A percentile compares a stretch with the other conserved stretches of the same genome.
These are phyloP conservation scores for Aethionema arabicum DNA, from an alignment of 345 rosid species.

Conservation along the genomic window DNA sequence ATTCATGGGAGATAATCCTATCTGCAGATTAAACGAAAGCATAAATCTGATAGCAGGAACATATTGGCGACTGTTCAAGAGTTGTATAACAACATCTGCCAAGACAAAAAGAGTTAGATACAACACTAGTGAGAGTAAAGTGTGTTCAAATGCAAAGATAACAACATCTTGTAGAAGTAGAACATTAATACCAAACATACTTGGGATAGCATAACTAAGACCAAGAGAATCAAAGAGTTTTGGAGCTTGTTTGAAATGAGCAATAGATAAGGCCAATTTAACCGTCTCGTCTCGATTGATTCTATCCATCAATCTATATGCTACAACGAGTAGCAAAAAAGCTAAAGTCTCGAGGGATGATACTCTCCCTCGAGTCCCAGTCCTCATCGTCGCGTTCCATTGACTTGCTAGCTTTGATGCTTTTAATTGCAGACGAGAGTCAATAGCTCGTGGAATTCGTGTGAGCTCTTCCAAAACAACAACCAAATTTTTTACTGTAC, in stretches of 20 bases:
- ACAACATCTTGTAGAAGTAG: too few species aligned
- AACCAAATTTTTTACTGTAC: conserved; percentile 18
- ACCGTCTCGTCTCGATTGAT: not conserved
- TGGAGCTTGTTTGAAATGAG: conserved; percentile 33
- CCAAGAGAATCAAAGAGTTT: conserved; percentile 30
- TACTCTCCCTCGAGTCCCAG: not conserved
- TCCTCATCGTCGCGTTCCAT: conserved; percentile 26
- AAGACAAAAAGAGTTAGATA: conserved; percentile 11
- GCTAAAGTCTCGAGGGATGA: conserved; percentile 24
- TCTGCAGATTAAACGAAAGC: conserved; percentile 14
- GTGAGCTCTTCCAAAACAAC: conserved; percentile 26
- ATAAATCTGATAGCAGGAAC: conserved; percentile 29
- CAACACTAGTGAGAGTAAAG: conserved; percentile 2
- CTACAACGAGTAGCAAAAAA: conserved; percentile 32
- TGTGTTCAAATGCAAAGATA: too few species aligned
- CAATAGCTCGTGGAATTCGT: conserved; percentile 6
- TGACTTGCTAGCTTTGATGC: conserved; percentile 23
- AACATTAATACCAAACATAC: too few species aligned
- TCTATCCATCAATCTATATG: conserved; percentile 16
- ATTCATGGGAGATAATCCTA: conserved; percentile 8
- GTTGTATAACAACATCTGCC: conserved; percentile 16
- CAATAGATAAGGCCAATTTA: conserved; percentile 6
- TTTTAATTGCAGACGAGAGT: conserved; percentile 2
- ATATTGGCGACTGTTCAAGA: not conserved
- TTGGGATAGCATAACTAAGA: conserved; percentile 11